These are phyloP conservation scores for Beverwykella pulmonaria DNA, from an alignment of 495 filamentous ascomycete genomes.

Conservation along the genomic window DNA sequence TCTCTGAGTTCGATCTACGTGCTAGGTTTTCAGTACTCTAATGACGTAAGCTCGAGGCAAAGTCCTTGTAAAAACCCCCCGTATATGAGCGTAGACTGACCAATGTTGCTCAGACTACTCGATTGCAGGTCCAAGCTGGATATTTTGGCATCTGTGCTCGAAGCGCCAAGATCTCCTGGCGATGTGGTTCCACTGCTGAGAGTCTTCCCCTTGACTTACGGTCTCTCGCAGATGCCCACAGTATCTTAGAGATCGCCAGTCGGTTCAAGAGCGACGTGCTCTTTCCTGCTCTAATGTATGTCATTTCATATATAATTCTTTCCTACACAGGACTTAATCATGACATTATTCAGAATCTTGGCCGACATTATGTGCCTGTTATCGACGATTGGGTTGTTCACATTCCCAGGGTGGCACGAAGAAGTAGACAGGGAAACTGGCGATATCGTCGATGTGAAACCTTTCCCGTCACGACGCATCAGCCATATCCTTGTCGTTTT, in stretches of 20 bases:
- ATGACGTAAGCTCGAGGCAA: not conserved
- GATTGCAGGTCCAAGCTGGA: not conserved
- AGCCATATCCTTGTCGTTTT: not conserved
- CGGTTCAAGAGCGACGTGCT: slow-evolving; percentile 10
- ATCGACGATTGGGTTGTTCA: not conserved
- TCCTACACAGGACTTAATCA: not conserved
- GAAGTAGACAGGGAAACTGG: slow-evolving; percentile 5
- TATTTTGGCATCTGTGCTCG: slow-evolving; percentile 15
- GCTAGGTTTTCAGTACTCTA: not conserved
- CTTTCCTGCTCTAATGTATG: slow-evolving; percentile 11
- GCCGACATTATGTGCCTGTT: not conserved
- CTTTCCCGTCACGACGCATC: not conserved
- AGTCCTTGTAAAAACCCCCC: not conserved
- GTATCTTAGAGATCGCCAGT: not conserved
- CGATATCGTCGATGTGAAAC: slow-evolving; percentile 9
- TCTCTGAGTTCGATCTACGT: not conserved
- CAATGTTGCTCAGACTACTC: not conserved
- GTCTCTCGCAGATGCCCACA: not conserved
- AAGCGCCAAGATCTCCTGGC: not conserved
- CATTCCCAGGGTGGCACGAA: slow-evolving; percentile 15
- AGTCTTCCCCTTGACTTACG: not conserved
- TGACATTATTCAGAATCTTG: slow-evolving; percentile 2
- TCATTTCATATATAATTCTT: not conserved
- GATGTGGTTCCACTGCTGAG: not conserved
- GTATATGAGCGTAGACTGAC: not conserved